Conservation (phyloP, 768 basidiomycete genomes). For the Gloeostereum incarnatum region DNA sequence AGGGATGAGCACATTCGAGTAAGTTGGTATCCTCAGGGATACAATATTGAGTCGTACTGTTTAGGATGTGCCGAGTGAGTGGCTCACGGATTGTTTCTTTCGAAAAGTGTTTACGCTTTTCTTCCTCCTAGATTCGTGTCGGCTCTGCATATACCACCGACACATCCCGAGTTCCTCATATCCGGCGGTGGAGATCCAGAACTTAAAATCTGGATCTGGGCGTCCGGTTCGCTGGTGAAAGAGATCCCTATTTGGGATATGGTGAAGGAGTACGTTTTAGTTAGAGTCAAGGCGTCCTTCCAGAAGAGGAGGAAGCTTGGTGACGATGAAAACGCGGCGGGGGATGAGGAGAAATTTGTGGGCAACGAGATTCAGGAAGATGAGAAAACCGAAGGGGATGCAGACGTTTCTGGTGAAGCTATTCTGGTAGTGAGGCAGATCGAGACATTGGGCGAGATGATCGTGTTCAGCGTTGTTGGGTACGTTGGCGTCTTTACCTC, state of each 20-base stretch:
- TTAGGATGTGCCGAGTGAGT: slow-evolving; percentile 76
- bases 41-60: slow-evolving; percentile 79
- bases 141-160: slow-evolving; percentile 60
- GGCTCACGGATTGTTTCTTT: not conserved
- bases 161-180: slow-evolving; percentile 40
- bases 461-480: slow-evolving; percentile 72
- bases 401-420: slow-evolving; percentile 11
- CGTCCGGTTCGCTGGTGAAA: slow-evolving; percentile 42
- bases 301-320: slow-evolving; percentile 19
- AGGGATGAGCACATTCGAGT: slow-evolving; percentile 94
- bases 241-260: slow-evolving; percentile 41
- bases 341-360: slow-evolving; percentile 14
- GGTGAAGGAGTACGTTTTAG: slow-evolving; percentile 37
- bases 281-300: slow-evolving; percentile 22
- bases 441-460: slow-evolving; percentile 22
- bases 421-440: slow-evolving; percentile 56
- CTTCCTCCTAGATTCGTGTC: slow-evolving; percentile 60
- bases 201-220: slow-evolving; percentile 77
- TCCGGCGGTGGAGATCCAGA: slow-evolving; percentile 84
- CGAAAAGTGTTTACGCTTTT: not conserved
- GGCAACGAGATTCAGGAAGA: slow-evolving; percentile 11
- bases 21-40: slow-evolving; percentile 83
- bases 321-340: slow-evolving; percentile 22
- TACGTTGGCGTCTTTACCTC: slow-evolving; percentile 24
- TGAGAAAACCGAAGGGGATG: slow-evolving; percentile 17